These are phyloP conservation scores for Blepharisma japonicum DNA, from an alignment of 73 alveolate genomes.

Conservation along the genomic window DNA sequence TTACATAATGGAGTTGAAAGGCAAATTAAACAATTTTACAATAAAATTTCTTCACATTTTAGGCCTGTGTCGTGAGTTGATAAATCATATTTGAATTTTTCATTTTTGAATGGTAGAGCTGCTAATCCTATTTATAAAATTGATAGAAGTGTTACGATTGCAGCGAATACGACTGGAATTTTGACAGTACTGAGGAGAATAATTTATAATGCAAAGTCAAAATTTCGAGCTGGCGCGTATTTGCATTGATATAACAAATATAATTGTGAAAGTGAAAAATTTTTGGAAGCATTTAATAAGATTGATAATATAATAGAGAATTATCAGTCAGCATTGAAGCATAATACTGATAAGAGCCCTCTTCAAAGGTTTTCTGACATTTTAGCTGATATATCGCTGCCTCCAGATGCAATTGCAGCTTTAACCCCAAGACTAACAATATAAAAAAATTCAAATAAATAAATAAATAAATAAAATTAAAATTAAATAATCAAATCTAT, in stretches of 20 bases:
- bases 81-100: constrained; percentile 18
- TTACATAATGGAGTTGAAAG: constrained; percentile 39
- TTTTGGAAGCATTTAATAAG: constrained; percentile 52
- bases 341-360: too few relatives aligned
- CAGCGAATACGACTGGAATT: constrained; percentile 51
- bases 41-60: constrained; percentile 38
- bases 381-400: too few relatives aligned
- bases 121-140: constrained; percentile 34
- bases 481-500: too few relatives aligned
- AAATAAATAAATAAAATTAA: too few relatives aligned
- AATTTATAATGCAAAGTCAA: constrained; percentile 37
- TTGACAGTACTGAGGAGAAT: constrained; percentile 37
- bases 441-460: too few relatives aligned
- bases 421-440: too few relatives aligned
- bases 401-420: too few relatives aligned
- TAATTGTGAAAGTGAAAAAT: constrained; percentile 48
- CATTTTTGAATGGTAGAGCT: constrained; percentile 47
- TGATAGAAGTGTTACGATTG: constrained; percentile 42
- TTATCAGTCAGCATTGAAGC: constrained; percentile 49
- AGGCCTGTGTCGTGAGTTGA: constrained; percentile 58
- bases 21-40: constrained; percentile 36
- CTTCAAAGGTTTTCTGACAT: too few relatives aligned
- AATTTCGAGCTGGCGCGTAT: constrained; percentile 57
- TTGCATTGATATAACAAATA: constrained; percentile 65
- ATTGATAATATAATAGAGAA: constrained; percentile 50